Conservation (phyloP, 2,329 filamentous ascomycete species). For the Talaromyces sp. region DNA sequence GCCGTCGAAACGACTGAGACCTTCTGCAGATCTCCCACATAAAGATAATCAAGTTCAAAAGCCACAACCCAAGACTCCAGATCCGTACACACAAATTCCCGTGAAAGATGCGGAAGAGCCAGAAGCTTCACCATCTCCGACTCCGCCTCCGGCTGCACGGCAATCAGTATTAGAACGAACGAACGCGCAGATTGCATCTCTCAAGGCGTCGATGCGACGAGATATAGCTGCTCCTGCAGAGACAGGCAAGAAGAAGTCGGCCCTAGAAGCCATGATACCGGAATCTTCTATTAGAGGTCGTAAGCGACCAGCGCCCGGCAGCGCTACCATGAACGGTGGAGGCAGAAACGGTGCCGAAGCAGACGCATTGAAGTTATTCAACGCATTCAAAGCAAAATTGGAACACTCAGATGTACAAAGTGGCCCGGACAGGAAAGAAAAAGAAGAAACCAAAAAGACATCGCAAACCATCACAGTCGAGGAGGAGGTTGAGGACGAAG, state of each 20-base stretch:
- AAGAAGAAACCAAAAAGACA: constrained; percentile 17
- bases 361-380: constrained; percentile 66
- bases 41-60: constrained; percentile 28
- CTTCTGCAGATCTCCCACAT: constrained; percentile 30
- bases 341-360: constrained; percentile 51
- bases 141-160: constrained; percentile 28
- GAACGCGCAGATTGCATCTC: constrained; percentile 44
- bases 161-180: constrained; percentile 39
- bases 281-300: constrained; percentile 46
- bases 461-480: background rate
- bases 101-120: constrained; percentile 44
- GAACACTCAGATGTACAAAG: constrained; percentile 44
- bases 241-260: constrained; percentile 42
- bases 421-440: constrained; percentile 13
- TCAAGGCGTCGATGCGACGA: constrained; percentile 49
- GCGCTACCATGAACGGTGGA: constrained; percentile 22
- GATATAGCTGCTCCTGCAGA: constrained; percentile 33
- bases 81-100: constrained; percentile 44
- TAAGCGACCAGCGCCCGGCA: constrained; percentile 40
- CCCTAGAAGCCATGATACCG: constrained; percentile 48
- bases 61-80: constrained; percentile 37
- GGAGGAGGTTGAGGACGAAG: constrained; percentile 49
- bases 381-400: constrained; percentile 75
- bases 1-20: constrained; percentile 31
- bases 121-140: constrained; percentile 29